A percentile compares a stretch with the other conserved stretches of the same genome.
phyloP scores from a whole-genome alignment of 2,329 filamentous ascomycete genomes.

The Trichoderma polysporum region DNA sequence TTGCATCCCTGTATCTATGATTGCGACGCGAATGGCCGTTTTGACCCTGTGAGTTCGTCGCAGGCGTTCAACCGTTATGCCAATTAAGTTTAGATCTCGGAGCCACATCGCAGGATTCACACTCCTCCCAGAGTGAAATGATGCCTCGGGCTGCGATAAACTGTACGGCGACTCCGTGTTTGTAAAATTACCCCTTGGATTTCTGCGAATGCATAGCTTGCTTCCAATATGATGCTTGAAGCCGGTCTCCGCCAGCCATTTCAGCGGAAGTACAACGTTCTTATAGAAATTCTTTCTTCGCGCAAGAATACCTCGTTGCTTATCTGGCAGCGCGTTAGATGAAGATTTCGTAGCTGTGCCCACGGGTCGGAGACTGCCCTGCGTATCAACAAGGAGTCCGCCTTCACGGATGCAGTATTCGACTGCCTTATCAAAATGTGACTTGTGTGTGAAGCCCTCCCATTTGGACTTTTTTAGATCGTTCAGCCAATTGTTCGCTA shows the following conservation, averaged over 20 bases:
- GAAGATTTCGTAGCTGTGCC: background rate
- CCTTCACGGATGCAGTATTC: background rate
- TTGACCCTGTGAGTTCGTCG: background rate
- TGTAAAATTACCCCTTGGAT: background rate
- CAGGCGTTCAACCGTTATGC: background rate
- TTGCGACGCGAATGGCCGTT: background rate
- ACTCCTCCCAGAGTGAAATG: background rate
- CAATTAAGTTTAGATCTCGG: background rate
- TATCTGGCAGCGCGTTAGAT: background rate
- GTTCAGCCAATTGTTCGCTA: background rate
- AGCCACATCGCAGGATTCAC: background rate
- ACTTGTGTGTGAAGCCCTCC: background rate
- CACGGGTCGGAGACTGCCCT: background rate
- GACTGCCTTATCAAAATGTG: background rate
- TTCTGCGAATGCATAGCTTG: background rate
- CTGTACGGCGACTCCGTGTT: too few species aligned
- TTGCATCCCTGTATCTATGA: background rate
- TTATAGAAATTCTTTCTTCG: background rate
- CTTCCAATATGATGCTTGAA: background rate
- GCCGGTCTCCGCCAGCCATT: background rate
- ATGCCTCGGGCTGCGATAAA: background rate
- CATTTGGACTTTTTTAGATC: background rate
- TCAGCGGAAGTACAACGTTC: background rate
- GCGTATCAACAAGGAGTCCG: background rate
- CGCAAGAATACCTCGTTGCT: background rate